Base-by-base conservation (phyloP, 1,284 basidiomycete species). In the Boletus subluridellus region DNA sequence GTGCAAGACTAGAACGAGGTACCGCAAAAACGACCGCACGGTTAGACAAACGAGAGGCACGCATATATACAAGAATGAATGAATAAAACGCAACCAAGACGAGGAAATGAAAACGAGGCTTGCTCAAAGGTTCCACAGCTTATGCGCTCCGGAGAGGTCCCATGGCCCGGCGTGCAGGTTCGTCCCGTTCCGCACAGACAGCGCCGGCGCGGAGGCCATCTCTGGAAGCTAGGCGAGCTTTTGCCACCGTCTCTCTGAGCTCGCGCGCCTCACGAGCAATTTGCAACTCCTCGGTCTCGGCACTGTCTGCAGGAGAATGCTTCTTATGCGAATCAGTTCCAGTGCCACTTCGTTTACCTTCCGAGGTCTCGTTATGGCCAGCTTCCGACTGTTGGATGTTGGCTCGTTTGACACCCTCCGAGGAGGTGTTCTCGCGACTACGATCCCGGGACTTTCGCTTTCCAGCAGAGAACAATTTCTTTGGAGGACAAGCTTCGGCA, bases 161-260 rank as follows among this genome's bases (percentile, higher is more conserved):
- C 57, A 72, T 59, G 15, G 70, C 70, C 24, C 70, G 52, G 26
- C 71, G 67, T 11, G 56, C 62, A 28, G 73, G 70, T 37, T 69
- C 69, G 37, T 73, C 72, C 42, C 65, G 66, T 39, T 74, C 71
- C 0, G 60, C 14, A 35, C 65, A 52, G 21, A 73, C 51, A 24
- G 70, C 70, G 7, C 70, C 70, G 1, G 72, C 69, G 1, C 71
- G 71, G 2, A 71, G 66, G 14, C 73, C 73, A 28, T 73, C 65
- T 42, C 47, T 66, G 38, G 60, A 32, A 30, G 60, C 71, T 2
- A 71, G 48, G 11, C 67, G 69, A 8, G 24, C 30, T 42, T 71
- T 71, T 7, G 58, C 57, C 5, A 26, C 55, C 2, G 45, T 63
- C 42, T 73, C 69, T 58, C 53, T 66, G 34, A 56, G 56, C 38